phyloP scores from a whole-genome alignment of 768 basidiomycete species.

The Calvatia gigantea region DNA sequence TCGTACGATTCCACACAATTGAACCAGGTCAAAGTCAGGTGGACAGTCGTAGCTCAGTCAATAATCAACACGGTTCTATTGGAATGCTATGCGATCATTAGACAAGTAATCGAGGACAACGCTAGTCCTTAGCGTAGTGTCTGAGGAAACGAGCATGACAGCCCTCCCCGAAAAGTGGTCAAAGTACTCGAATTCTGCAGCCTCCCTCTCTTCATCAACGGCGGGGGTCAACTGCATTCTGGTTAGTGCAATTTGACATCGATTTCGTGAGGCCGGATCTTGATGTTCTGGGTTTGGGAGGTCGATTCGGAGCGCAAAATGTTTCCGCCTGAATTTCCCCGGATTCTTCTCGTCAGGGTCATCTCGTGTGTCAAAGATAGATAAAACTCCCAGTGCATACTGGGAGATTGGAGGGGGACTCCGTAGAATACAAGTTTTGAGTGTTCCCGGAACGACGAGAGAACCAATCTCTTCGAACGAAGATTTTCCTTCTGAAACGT shows the following conservation, averaged over 20 bases:
- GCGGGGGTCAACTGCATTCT: not conserved
- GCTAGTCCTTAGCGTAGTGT: not conserved
- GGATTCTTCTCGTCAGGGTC: not conserved
- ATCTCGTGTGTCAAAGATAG: not conserved
- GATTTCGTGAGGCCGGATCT: not conserved
- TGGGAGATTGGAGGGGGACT: not conserved
- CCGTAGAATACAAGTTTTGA: not conserved
- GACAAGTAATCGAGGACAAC: not conserved
- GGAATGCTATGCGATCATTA: not conserved
- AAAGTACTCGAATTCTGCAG: not conserved
- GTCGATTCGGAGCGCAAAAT: not conserved
- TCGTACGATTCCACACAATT: no score
- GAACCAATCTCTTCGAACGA: not conserved
- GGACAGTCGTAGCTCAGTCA: no score
- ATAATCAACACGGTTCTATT: no score
- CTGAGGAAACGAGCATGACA: not conserved
- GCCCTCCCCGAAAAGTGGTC: not conserved
- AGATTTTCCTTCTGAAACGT: not conserved
- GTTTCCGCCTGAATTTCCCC: not conserved
- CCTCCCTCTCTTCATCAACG: not conserved
- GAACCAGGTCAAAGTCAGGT: no score
- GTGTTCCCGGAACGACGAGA: not conserved
- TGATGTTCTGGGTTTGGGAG: not conserved
- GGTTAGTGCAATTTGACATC: not conserved
- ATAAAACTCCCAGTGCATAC: not conserved